Evolutionary conservation across 257 asterid genomes (phyloP).

Genomic region (Solanum piurae): DNA sequence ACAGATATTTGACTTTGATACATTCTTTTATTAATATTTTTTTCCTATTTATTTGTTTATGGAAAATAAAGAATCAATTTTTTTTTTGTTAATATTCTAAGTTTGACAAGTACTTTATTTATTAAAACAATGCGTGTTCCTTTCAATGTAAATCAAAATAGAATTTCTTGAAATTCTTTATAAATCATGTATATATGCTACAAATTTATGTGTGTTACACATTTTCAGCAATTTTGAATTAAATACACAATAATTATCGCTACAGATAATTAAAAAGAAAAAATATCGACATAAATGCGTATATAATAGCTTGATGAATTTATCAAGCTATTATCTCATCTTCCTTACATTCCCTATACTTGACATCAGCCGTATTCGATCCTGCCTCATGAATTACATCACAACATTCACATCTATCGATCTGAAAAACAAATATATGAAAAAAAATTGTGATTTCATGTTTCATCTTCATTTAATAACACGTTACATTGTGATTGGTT

Average conservation of each 20-base stretch:
- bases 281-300: neutral
- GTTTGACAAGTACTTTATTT: neutral
- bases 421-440: neutral
- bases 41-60: neutral
- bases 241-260: neutral
- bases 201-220: neutral
- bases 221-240: neutral
- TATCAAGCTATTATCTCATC: conserved; percentile 20
- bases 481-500: neutral
- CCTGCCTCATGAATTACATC: conserved; percentile 4
- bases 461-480: neutral
- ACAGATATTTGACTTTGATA: neutral
- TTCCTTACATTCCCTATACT: conserved; percentile 13
- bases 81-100: neutral
- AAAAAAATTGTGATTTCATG: neutral
- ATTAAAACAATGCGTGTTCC: neutral
- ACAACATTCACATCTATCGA: conserved; percentile 25
- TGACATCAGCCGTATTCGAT: neutral
- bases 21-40: neutral
- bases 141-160: neutral
- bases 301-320: neutral
- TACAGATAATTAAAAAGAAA: neutral
- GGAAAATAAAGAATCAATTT: neutral
- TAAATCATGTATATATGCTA: neutral
- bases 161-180: neutral